Evolutionary conservation across 805 yeast genomes (phyloP).

Genomic region (Metschnikowia aberdeeniae): DNA sequence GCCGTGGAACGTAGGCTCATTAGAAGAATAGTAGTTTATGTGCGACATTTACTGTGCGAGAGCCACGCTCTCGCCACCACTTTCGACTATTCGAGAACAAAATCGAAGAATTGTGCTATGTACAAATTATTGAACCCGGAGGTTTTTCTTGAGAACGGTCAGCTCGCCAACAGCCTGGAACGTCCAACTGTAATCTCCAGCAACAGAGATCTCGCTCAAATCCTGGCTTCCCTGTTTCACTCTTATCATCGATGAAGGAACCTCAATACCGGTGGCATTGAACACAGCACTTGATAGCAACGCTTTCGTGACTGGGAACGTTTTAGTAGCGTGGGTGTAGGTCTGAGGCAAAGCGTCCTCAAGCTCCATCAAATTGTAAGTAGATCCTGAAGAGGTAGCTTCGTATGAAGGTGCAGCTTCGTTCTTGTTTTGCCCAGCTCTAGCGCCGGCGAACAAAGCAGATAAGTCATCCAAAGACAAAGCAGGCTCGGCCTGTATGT

Average conservation of each 20-base stretch:
- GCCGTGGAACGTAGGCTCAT: constrained; percentile 33
- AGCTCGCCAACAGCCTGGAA: constrained; percentile 28
- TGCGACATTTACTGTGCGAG: constrained; percentile 1
- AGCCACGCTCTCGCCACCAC: background rate
- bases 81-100: background rate
- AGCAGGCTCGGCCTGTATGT: constrained; percentile 15
- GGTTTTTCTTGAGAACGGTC: constrained; percentile 15
- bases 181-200: constrained; percentile 27
- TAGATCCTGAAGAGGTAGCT: constrained; percentile 15
- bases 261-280: constrained; percentile 30
- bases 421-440: constrained; percentile 8
- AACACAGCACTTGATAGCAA: constrained; percentile 22
- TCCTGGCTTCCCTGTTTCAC: constrained; percentile 10
- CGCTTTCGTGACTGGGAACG: constrained; percentile 28
- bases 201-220: constrained; percentile 18
- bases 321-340: constrained; percentile 14
- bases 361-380: constrained; percentile 30
- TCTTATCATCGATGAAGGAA: constrained; percentile 25
- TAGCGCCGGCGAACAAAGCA: constrained; percentile 29
- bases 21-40: background rate
- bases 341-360: constrained; percentile 28
- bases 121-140: constrained; percentile 17
- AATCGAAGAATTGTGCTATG: constrained; percentile 5
- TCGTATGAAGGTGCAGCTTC: constrained; percentile 11
- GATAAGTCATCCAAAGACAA: constrained; percentile 39